Conservation (phyloP, 805 yeast genomes). For the Ogataea neopini region DNA sequence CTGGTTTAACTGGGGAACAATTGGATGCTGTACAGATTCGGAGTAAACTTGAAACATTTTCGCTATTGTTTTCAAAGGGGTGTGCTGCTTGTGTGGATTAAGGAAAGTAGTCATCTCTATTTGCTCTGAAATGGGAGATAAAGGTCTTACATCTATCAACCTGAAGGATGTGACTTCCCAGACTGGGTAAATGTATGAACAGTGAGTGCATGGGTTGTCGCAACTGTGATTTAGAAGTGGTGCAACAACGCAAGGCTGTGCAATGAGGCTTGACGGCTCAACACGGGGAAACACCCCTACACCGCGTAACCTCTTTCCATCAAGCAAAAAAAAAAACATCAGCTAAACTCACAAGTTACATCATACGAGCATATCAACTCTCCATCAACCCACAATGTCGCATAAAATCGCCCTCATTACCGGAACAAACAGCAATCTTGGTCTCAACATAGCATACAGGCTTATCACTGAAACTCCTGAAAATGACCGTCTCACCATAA, state of each 20-base stretch:
- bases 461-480: slow-evolving; percentile 61
- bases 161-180: no score
- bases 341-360: no score
- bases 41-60: slow-evolving; percentile 4
- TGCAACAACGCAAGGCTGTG: no score
- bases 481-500: slow-evolving; percentile 63
- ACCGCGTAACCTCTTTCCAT: neutral
- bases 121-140: no score
- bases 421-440: slow-evolving; percentile 63
- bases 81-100: neutral
- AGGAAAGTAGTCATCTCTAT: no score
- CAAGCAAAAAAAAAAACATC: neutral
- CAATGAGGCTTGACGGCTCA: no score
- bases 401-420: slow-evolving; percentile 36
- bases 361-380: no score
- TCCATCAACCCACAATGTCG: neutral
- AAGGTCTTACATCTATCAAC: no score
- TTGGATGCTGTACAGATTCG: neutral
- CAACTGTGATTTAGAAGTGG: no score
- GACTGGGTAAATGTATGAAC: no score
- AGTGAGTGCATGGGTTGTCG: neutral
- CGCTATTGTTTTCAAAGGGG: slow-evolving; percentile 5
- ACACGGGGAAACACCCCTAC: neutral
- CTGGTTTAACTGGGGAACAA: no score
- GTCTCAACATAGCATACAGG: slow-evolving; percentile 81